Evolutionary conservation across 495 filamentous ascomycete genomes (phyloP).

Genomic region (Podospora bellae-mahoneyi): DNA sequence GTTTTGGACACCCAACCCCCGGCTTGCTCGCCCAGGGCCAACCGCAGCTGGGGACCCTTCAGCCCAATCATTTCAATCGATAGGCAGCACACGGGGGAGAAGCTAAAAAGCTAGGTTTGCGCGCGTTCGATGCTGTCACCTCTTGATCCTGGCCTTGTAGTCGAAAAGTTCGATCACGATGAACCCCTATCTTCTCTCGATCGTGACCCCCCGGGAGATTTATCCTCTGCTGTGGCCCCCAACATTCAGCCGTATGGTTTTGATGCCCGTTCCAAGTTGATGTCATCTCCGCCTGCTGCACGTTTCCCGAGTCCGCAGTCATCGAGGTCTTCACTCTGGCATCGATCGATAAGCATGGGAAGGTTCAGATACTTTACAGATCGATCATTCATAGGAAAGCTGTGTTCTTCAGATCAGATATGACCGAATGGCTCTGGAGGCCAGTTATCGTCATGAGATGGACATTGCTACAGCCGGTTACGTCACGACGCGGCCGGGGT

Average conservation of each 20-base stretch:
- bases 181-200: not conserved
- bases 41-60: not conserved
- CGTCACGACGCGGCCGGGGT: not conserved
- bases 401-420: not conserved
- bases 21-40: not conserved
- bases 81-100: not conserved
- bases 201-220: not conserved
- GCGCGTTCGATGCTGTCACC: not conserved
- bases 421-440: not conserved
- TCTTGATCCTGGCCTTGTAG: not conserved
- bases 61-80: not conserved
- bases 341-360: not conserved
- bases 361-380: not conserved
- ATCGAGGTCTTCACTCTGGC: not conserved
- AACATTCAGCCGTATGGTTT: not conserved
- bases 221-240: not conserved
- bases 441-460: not conserved
- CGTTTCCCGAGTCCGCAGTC: not conserved
- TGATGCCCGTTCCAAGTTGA: not conserved
- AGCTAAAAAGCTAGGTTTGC: not conserved
- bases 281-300: not conserved
- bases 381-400: not conserved
- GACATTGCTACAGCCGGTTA: not conserved
- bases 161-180: not conserved
- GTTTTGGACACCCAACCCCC: not conserved